Base-by-base conservation (phyloP, 192 early-diverging fungal genomes). In the Mycoemilia scoparia region DNA sequence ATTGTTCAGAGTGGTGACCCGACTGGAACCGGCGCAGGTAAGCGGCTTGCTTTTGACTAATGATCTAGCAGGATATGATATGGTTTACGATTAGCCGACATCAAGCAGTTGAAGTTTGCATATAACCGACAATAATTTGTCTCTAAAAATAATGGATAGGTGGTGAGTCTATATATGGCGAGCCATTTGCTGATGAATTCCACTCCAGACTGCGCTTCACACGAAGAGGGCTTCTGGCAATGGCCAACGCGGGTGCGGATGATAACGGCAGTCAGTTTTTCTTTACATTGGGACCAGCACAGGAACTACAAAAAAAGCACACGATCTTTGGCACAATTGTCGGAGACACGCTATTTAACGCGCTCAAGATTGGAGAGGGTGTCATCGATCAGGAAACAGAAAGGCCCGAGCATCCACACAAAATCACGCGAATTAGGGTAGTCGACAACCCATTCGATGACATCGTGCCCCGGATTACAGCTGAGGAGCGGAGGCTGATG, bases 1-100 rank as follows among this genome's bases (percentile, higher is more conserved):
- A 85, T 92, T 45, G 73, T 89, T 4, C 91, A 96, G 49, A 82
- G 84, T 18, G 91, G 91, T 7, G 91, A 96, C 54, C 91, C 91
- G 0, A 85, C 84, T 10, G 88, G 86, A 12, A 82, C 70, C 3
- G 78, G 80, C 0, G 47, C 65, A 43, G 56, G 54, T 44, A 55
- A 5, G 53, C 24, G n/a, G n/a, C n/a, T n/a, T n/a, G n/a, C n/a
- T 59, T 59, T 46, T 40, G 32, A 21, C 1, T 16, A 14, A 33
- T 30, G 16, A n/a, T n/a, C n/a, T n/a, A n/a, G n/a, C n/a, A n/a
- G 8, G n/a, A 37, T 9, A 14, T 41, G 19, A 14, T 41, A 17
- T 21, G 45, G 32, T 5, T 46, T 12, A n/a, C n/a, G n/a, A n/a
- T n/a, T n/a, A n/a, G n/a, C n/a, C n/a, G n/a, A n/a, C n/a, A n/a